Evolutionary conservation across 495 filamentous ascomycete species (phyloP), one percentile per base, ranked within the genome.

Genomic region (Daldinia caldariorum): DNA sequence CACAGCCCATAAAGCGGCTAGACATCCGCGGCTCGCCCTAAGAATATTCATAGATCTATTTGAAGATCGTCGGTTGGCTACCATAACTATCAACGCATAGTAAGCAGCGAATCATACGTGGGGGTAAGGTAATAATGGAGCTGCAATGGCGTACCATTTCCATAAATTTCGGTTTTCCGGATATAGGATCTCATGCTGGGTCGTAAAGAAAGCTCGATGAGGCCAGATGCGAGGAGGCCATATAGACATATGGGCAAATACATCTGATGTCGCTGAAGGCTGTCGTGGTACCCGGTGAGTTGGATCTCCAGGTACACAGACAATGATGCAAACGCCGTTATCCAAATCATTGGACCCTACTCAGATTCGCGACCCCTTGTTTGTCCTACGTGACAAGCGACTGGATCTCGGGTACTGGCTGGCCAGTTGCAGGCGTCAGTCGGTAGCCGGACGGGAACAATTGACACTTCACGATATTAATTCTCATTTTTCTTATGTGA

Each of bases 311-410:
- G 61, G 60, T 61, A 67, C 61, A 61, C 16, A 41, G 64, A 61
- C 43, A 58, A 75, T 70, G 50, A 66, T 74, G 65, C 70, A 77
- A 77, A 77, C 75, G 73, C 70, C 59, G 54, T 12, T 55, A 55
- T 61, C 61, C 69, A 73, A 75, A 70, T 61, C 39, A 53, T 61
- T 66, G 71, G 66, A 53, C 56, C 61, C 29, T 58, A 62, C 65
- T 58, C 20, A 73, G 63, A 65, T 69, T 59, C 35, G 68, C 3
- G 35, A n/a, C 55, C 41, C 61, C 61, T 64, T 66, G 60, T 47
- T 74, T 68, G 73, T 77, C 67, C 67, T 74, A 77, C 73, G 65
- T 72, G 75, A 77, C 70, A 72, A 72, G 60, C 57, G 50, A 68
- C 65, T 70, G 67, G 73, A 75, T 71, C 69, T 76, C 69, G 61